Evolutionary conservation across 306 rosid genomes (phyloP).

Genomic region (Prunus dulcis): DNA sequence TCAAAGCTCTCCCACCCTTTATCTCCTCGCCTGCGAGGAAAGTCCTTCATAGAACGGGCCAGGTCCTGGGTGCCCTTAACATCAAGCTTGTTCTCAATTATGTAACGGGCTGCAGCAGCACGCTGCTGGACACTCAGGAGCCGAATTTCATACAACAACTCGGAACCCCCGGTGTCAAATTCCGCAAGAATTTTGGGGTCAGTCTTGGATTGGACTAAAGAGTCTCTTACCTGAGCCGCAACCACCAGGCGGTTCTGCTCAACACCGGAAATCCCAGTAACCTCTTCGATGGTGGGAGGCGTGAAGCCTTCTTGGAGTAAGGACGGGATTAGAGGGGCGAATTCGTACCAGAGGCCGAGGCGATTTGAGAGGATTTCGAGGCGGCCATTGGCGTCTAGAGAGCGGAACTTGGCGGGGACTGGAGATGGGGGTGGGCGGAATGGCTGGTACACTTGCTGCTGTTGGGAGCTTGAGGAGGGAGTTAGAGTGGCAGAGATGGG

Average conservation of each 20-base stretch:
- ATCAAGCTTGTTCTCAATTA: conserved; percentile 41
- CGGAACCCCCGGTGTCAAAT: conserved; percentile 70
- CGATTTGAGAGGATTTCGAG: conserved; percentile 64
- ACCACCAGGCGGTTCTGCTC: conserved; percentile 76
- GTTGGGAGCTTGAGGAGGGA: conserved; percentile 23
- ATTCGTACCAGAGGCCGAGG: conserved; percentile 77
- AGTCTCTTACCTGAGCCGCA: conserved; percentile 68
- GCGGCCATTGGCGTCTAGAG: conserved; percentile 50
- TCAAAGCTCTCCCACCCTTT: conserved; percentile 67
- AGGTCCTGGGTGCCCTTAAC: conserved; percentile 54
- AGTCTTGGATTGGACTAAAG: conserved; percentile 48
- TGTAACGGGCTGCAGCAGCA: conserved; percentile 51
- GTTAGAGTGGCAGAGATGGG: conserved; percentile 34
- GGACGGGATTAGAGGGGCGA: conserved; percentile 66
- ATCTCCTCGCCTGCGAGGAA: conserved; percentile 61
- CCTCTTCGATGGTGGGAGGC: conserved; percentile 62
- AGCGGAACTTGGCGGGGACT: conserved; percentile 42
- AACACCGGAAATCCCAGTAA: conserved; percentile 65
- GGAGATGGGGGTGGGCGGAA: conserved; percentile 75
- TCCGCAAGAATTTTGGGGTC: conserved; percentile 40
- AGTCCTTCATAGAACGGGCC: conserved; percentile 78
- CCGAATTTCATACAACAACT: conserved; percentile 64
- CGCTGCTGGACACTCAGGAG: conserved; percentile 58
- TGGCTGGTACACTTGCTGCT: conserved; percentile 67
- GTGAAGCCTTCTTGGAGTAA: conserved; percentile 68